Base-by-base conservation (phyloP, 805 yeast genomes). In the Metschnikowia continentalis region DNA sequence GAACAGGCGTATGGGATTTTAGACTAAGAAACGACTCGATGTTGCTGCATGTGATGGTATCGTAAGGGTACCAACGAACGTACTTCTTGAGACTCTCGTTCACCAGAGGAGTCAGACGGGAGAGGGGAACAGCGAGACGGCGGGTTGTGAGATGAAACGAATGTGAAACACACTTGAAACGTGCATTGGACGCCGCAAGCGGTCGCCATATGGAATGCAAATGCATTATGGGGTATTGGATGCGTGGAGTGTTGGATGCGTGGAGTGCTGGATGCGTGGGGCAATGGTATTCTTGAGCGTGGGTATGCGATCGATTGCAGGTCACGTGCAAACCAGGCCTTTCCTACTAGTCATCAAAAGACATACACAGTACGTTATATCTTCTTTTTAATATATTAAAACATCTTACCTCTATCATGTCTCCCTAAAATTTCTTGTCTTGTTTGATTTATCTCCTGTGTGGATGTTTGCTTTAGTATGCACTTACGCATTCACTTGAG, bases 41-140 rank as follows among this genome's bases (percentile, higher is more conserved):
- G 52, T 46, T 54, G 36, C 61, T 20, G 36, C 53, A 49, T 2
- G 69, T 62, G 38, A 47, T 37, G 8, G 41, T 32, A 47, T 67
- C 69, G 14, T 57, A 47, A 5, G 67, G 64, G 42, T 58, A 66
- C 48, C 53, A 42, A 3, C 55, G 50, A 33, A 55, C 48, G 45
- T 64, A 65, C 33, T 50, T 51, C 32, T 42, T 49, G 33, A 58
- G 48, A 43, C 57, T 51, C 15, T 53, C 54, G 20, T 46, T 54
- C 4, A 56, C 52, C 43, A 36, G 50, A 7, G 36, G 36, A 19
- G 48, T 30, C 32, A 10, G 20, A 30, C 6, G 22, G 17, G 19
- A 10, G 7, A 30, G 30, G 22, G 39, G 8, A 14, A 13, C 15
- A 40, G 32, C n/a, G 10, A 33, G 33, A 19, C 7, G 47, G 39